Conservation (phyloP, 106 monocot genomes). For the Amphibolis antarctica region DNA sequence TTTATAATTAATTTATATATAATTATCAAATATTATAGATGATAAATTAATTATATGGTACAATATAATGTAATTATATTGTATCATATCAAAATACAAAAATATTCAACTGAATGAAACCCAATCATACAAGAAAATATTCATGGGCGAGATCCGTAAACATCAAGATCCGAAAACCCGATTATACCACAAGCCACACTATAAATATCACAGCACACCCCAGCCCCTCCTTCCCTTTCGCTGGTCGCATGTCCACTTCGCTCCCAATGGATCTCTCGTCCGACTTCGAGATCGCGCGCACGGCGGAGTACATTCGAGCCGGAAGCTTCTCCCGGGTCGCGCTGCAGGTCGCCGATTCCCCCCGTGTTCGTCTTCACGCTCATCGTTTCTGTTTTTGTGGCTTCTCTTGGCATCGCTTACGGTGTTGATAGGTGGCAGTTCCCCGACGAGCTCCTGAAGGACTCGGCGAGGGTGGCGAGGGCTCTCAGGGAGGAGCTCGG, state of each 20-base stretch:
- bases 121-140: no score
- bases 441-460: conserved; percentile 77
- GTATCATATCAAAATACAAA: no score
- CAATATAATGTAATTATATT: no score
- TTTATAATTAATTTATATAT: no score
- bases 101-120: no score
- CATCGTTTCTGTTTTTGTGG: not conserved
- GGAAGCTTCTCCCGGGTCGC: conserved; percentile 43
- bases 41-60: no score
- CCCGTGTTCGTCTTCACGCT: not conserved
- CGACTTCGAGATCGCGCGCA: conserved; percentile 49
- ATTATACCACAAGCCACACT: no score
- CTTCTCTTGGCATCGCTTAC: not conserved
- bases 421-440: conserved; percentile 33
- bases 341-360: conserved; percentile 38
- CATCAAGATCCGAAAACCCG: no score
- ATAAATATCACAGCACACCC: no score
- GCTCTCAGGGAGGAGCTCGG: conserved; percentile 53
- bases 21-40: no score
- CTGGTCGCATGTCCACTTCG: not conserved
- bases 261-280: conserved; percentile 46
- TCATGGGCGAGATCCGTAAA: no score
- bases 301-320: conserved; percentile 52
- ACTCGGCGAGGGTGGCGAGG: conserved; percentile 51
- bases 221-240: not conserved